Percentiles rank a stretch among this genome's conserved stretches.
Conservation (phyloP, 2,329 filamentous ascomycete species). For the Epichloe hybrida region DNA sequence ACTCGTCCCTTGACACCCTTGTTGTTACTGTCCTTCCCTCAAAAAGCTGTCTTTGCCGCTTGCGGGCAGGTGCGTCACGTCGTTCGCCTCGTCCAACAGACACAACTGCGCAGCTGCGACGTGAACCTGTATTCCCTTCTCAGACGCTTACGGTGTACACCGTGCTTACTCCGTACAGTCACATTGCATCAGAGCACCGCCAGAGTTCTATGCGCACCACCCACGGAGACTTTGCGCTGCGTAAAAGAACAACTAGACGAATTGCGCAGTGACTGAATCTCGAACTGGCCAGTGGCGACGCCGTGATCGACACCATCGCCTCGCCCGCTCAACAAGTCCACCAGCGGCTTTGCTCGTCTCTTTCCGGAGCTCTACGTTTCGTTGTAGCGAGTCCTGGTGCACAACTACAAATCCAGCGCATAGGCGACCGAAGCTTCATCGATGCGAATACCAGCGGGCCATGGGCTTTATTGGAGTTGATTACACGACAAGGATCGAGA, state of each 20-base stretch:
- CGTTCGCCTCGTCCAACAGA: neutral
- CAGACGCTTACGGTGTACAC: neutral
- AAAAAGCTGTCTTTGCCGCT: neutral
- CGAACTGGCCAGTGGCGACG: neutral
- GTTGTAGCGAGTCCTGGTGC: neutral
- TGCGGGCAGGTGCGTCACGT: slow-evolving; percentile 5
- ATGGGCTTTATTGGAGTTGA: slow-evolving; percentile 20
- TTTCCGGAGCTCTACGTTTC: neutral
- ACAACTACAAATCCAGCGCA: neutral
- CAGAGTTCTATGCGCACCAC: neutral
- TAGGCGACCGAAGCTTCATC: neutral
- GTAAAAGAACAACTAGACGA: neutral
- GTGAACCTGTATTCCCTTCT: too few species aligned
- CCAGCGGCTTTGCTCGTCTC: neutral
- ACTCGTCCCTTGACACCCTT: neutral
- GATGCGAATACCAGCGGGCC: slow-evolving; percentile 13
- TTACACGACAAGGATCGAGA: slow-evolving; percentile 18
- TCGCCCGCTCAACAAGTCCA: neutral
- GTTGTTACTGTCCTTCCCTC: neutral
- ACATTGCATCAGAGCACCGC: neutral
- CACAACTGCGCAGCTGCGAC: neutral
- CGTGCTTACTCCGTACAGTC: neutral
- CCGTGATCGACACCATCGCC: neutral
- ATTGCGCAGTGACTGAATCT: neutral
- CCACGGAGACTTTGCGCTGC: neutral